Conservation (phyloP, 371 early-diverging fungal species). For the Mucor lusitanicus region DNA sequence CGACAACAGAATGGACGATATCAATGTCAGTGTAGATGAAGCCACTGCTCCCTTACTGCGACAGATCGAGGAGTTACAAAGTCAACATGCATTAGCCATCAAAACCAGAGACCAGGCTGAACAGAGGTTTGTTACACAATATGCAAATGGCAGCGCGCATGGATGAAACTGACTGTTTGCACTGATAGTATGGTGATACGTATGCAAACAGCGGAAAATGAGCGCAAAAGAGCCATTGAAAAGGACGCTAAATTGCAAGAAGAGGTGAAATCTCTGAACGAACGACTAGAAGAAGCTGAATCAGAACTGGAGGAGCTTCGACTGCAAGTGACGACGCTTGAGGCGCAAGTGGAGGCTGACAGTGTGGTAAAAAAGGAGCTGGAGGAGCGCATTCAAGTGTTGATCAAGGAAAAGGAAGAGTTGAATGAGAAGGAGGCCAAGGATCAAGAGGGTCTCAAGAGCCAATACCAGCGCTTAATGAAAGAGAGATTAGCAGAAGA, state of each 20-base stretch:
- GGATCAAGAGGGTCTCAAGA: constrained; percentile 40
- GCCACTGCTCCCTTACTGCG: constrained; percentile 64
- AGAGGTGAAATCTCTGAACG: constrained; percentile 6
- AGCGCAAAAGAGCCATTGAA: constrained; percentile 33
- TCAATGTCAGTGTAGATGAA: constrained; percentile 55
- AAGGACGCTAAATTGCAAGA: constrained; percentile 13
- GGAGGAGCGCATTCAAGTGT: constrained; percentile 27
- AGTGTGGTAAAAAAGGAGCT: constrained; percentile 21
- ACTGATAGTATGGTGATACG: constrained; percentile 44
- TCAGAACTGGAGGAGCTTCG: constrained; percentile 26
- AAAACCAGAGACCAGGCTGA: constrained; percentile 72
- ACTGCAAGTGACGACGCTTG: constrained; percentile 25
- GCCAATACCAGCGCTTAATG: constrained; percentile 47
- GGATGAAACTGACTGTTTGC: background rate
- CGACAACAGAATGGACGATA: constrained; percentile 64
- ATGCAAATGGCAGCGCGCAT: background rate
- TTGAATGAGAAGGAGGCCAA: constrained; percentile 36
- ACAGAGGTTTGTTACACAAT: constrained; percentile 36
- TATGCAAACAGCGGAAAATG: constrained; percentile 50
- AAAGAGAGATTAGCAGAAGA: constrained; percentile 45
- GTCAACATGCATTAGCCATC: constrained; percentile 58
- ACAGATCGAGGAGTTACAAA: constrained; percentile 72
- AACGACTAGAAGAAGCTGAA: constrained; percentile 25
- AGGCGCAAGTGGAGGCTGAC: constrained; percentile 27
- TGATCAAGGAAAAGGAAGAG: constrained; percentile 33